phyloP scores from a whole-genome alignment of 768 basidiomycete genomes.

The Naganishia vaughanmartiniae region DNA sequence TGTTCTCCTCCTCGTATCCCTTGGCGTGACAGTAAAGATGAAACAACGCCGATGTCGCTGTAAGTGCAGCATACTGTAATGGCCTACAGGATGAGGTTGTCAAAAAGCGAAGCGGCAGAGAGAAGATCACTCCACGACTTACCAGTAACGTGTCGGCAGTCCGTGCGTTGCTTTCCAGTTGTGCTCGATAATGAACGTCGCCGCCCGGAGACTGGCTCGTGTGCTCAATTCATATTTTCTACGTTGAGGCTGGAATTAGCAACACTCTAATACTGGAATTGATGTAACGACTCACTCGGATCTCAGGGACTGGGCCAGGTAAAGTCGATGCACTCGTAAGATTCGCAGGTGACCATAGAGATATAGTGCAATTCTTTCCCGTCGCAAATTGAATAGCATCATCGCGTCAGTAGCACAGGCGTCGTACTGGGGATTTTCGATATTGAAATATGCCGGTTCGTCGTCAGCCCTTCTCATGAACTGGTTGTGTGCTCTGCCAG shows the following conservation, averaged over 20 bases:
- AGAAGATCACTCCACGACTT: background rate
- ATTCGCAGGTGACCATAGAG: background rate
- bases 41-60: background rate
- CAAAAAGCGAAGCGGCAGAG: background rate
- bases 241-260: background rate
- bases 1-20: background rate
- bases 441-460: slow-evolving; percentile 1
- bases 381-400: background rate
- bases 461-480: slow-evolving; percentile 3
- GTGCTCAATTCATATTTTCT: slow-evolving; percentile 2
- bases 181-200: background rate
- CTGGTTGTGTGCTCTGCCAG: background rate
- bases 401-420: background rate
- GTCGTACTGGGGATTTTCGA: background rate
- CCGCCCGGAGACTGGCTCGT: background rate
- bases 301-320: background rate
- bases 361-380: background rate
- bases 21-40: background rate
- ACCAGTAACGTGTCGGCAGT: slow-evolving; percentile 1
- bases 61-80: background rate
- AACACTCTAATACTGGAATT: background rate
- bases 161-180: background rate
- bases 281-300: background rate
- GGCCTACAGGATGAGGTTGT: background rate
- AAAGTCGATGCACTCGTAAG: background rate